Percentiles rank a stretch among this genome's conserved stretches.
phyloP scores from a whole-genome alignment of 169 alveolate species.

The Plasmodium knowlesi region DNA sequence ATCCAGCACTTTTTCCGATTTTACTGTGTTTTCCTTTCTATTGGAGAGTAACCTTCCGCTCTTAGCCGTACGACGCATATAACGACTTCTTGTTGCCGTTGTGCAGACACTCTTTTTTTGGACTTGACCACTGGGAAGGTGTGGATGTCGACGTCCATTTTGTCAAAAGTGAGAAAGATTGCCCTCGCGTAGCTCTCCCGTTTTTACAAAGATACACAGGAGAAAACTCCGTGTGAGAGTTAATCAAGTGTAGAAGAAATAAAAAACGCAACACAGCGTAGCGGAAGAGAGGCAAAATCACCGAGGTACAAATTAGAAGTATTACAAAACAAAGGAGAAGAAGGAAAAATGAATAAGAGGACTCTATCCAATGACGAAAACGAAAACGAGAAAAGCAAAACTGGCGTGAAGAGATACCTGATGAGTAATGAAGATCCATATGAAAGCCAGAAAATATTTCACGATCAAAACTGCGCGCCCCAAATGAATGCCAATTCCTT shows the following conservation, averaged over 20 bases:
- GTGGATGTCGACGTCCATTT: no score
- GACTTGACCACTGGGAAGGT: no score
- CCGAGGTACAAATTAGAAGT: background rate
- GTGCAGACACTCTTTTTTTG: no score
- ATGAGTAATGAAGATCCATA: conserved; percentile 48
- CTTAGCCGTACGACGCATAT: no score
- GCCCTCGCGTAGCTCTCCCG: background rate
- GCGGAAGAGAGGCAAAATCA: background rate
- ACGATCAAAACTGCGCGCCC: conserved; percentile 23
- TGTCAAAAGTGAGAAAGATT: background rate
- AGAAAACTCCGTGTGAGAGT: background rate
- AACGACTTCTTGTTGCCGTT: no score
- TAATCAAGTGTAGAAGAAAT: background rate
- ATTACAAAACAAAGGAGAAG: background rate
- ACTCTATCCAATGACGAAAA: conserved; percentile 39
- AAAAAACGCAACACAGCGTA: background rate
- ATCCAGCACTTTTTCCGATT: background rate
- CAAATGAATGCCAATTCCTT: conserved; percentile 11
- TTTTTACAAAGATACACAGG: background rate
- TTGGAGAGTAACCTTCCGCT: background rate
- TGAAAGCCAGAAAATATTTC: conserved; percentile 27
- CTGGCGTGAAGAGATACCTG: conserved; percentile 57
- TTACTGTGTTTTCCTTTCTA: background rate
- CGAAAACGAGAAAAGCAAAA: conserved; percentile 37
- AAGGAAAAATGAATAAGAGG: conserved; percentile 59